phyloP scores from a whole-genome alignment of 805 yeast genomes.

The Wickerhamiella sergipiensis region DNA sequence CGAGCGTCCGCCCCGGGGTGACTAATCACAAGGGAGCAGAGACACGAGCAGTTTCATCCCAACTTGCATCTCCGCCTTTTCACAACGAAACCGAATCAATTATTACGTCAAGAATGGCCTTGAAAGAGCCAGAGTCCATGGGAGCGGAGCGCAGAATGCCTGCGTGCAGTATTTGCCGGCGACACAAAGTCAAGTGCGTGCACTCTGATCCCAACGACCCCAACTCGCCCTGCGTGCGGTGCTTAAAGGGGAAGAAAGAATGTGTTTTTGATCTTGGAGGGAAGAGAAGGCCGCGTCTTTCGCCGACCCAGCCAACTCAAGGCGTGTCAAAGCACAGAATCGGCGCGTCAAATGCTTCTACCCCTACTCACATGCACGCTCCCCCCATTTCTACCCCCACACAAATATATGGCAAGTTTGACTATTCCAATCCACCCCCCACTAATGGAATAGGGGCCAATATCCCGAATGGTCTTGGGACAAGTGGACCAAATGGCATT shows the following conservation, averaged over 20 bases:
- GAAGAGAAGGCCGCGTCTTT: not conserved
- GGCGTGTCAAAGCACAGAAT: not conserved
- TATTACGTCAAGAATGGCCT: not conserved
- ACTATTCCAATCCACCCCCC: not conserved
- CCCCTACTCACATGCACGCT: not conserved
- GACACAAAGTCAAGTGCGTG: slow-evolving; percentile 71
- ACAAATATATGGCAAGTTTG: not conserved
- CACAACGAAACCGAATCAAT: not conserved
- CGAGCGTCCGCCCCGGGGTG: not conserved
- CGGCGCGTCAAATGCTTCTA: not conserved
- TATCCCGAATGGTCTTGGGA: not conserved
- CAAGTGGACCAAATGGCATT: not conserved
- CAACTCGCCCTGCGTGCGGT: slow-evolving; percentile 57
- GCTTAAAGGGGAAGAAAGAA: slow-evolving; percentile 44
- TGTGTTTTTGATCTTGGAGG: slow-evolving; percentile 33
- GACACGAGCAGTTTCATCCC: not conserved
- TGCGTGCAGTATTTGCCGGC: slow-evolving; percentile 45
- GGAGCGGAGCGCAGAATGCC: not conserved
- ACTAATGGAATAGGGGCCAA: not conserved
- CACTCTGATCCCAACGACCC: slow-evolving; percentile 50
- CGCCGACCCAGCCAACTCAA: not conserved
- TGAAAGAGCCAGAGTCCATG: not conserved
- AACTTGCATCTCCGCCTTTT: not conserved
- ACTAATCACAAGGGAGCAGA: not conserved
- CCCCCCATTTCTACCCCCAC: not conserved